phyloP scores from a whole-genome alignment of 148 eudicot species.

The Pharnaceum exiguum region DNA sequence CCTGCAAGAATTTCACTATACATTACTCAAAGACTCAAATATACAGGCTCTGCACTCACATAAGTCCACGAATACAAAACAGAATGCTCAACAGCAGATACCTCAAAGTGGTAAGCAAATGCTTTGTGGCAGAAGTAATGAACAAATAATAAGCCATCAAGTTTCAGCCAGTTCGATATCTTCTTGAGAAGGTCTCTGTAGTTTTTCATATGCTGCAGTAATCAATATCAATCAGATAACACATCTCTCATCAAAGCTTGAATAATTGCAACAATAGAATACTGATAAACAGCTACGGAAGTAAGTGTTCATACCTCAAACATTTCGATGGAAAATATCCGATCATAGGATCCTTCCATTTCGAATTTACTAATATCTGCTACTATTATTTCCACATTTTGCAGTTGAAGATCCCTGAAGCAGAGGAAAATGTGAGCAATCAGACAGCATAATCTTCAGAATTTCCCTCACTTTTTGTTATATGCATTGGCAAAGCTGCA shows the following conservation, averaged over 20 bases:
- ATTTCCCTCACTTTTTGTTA: too few relatives aligned
- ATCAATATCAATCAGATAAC: background rate
- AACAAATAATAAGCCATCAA: constrained; percentile 76
- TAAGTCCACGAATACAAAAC: background rate
- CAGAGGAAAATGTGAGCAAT: background rate
- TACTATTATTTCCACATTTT: constrained; percentile 75
- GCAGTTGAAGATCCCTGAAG: constrained; percentile 61
- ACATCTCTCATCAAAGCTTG: constrained; percentile 3
- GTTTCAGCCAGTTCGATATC: constrained; percentile 86
- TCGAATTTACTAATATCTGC: constrained; percentile 85
- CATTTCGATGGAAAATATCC: constrained; percentile 92
- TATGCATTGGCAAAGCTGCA: too few relatives aligned
- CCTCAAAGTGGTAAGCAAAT: constrained; percentile 95
- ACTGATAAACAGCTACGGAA: too few relatives aligned
- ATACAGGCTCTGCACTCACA: background rate
- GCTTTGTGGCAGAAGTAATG: constrained; percentile 92
- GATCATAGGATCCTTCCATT: constrained; percentile 79
- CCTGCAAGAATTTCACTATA: constrained; percentile 35
- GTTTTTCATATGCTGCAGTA: constrained; percentile 88
- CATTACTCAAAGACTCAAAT: background rate
- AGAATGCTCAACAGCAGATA: constrained; percentile 13
- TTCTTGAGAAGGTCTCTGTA: constrained; percentile 81
- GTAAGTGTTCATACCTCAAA: constrained; percentile 63
- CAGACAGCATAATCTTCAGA: too few relatives aligned
- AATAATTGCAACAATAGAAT: background rate